Base-by-base conservation (phyloP, 805 yeast genomes). In the Saturnispora serradocipensis region DNA sequence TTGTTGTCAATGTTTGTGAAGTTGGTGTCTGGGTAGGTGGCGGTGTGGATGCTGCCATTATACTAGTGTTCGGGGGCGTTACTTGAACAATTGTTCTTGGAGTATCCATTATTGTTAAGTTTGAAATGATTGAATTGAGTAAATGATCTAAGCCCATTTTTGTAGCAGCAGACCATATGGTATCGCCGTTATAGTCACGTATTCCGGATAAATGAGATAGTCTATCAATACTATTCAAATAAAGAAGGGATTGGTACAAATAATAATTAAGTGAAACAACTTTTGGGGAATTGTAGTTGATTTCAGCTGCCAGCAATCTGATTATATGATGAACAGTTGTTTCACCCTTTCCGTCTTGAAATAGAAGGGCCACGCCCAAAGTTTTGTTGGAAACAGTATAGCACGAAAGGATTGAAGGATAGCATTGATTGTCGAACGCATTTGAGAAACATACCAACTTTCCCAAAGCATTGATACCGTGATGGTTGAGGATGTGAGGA, bases 361-460 rank as follows among this genome's bases (percentile, higher is more conserved):
- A 35, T 22, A 49, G 18, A 11, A 49, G 27, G 13, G 44, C 32
- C 6, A 43, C 25, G 5, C 51, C 51, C 25, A 49, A 38, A 1
- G 51, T 46, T 13, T 27, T 32, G 9, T 32, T 22, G 18, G 35
- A 35, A 8, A 24, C 20, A 15, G 51, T 34, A 13, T 28, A 27
- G n/a, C 28, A 71, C n/a, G 78, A 78, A 42, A 84, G 69, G 4
- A 86, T 75, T 45, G 71, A 70, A 4, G 76, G 73, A 57, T 85
- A 86, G 56, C 80, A 80, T 48, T 73, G 72, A 58, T 79, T 71
- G 55, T 84, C 88, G 58, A 63, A 82, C 50, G 90, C 82, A 60
- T 86, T 86, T 56, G 83, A 84, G 70, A 84, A 86, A 53, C 81
- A 78, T 18, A 84, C 72, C 38, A 85, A 68, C 59, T 86, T 82